Base-by-base conservation (phyloP, 495 filamentous ascomycete species). In the Chaetomium fimeti region DNA sequence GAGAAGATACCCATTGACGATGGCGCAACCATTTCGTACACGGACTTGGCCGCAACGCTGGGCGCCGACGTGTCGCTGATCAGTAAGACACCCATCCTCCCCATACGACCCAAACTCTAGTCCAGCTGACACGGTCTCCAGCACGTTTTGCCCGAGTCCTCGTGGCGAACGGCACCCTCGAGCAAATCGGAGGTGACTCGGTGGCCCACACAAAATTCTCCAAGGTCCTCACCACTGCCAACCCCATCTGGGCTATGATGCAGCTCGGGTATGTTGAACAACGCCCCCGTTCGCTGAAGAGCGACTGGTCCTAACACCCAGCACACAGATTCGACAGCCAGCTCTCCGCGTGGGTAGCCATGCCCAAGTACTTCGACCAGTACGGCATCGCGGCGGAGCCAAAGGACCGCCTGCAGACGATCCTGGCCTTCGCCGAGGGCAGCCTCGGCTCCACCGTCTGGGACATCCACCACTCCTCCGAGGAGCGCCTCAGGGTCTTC, bases 301-400 rank as follows among this genome's bases (percentile, higher is more conserved):
- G 45, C 20, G 45, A n/a, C 24, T 3, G 15, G 8, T 4, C 28
- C 28, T 4, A 24, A 40, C 32, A 38, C 53, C 13, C 5, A 16
- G 18, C n/a, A 8, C 16, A 4, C 57, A 63, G 67, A 9, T 64
- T 61, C 58, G 69, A 72, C 53, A 62, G 57, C 43, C 59, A 67
- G 28, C 32, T 68, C 20, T n/a, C 55, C 11, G 18, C 65, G 0
- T 57, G 66, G 57, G 6, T 32, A 0, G 63, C 57, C 29, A 61
- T 73, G 42, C 68, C 71, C 0, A 61, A 42, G 18, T 75, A 67
- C 66, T 76, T 76, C 36, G 67, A 68, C 7, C 68, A 69, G 28
- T 69, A 66, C 53, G 72, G 72, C 5, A 64, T 61, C 18, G 57
- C 53, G 25, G 60, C 45, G 16, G 53, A 69, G 53, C 74, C 74